Percentiles rank a stretch among this genome's conserved stretches.
These are phyloP conservation scores for Metschnikowia koreensis DNA, from an alignment of 805 yeast genomes.

Conservation along the genomic window DNA sequence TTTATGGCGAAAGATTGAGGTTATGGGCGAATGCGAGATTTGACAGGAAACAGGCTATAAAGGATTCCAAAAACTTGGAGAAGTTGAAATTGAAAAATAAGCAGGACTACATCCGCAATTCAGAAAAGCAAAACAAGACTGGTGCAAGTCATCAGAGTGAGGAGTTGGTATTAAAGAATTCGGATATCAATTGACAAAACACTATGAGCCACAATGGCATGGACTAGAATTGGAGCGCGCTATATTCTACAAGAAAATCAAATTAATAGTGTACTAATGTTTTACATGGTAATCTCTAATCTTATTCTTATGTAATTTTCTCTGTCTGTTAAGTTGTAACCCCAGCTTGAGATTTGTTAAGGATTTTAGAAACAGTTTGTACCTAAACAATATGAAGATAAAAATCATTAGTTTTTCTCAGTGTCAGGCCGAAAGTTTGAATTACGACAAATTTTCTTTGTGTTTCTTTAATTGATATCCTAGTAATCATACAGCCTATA, in stretches of 20 bases:
- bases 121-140: not conserved
- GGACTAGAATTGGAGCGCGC: too few relatives aligned
- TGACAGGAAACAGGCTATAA: conserved; percentile 45
- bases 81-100: conserved; percentile 25
- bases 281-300: too few relatives aligned
- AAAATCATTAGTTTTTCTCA: too few relatives aligned
- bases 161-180: not conserved
- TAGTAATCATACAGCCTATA: conserved; percentile 8
- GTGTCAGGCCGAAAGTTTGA: not conserved
- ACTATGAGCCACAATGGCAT: too few relatives aligned
- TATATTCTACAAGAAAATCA: too few relatives aligned
- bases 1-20: conserved; percentile 57
- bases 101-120: conserved; percentile 4
- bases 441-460: not conserved
- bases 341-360: too few relatives aligned
- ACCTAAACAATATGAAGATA: too few relatives aligned
- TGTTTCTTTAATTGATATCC: not conserved
- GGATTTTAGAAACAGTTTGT: too few relatives aligned
- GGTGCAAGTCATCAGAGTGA: not conserved
- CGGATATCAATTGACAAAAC: too few relatives aligned
- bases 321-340: too few relatives aligned
- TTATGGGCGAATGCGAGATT: conserved; percentile 55
- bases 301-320: too few relatives aligned
- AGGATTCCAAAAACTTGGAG: conserved; percentile 43
- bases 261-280: too few relatives aligned